A percentile compares a stretch with the other conserved stretches of the same genome.
Evolutionary conservation across 75 land plant genomes (phyloP).

Genomic region (Gnetum montanum): DNA sequence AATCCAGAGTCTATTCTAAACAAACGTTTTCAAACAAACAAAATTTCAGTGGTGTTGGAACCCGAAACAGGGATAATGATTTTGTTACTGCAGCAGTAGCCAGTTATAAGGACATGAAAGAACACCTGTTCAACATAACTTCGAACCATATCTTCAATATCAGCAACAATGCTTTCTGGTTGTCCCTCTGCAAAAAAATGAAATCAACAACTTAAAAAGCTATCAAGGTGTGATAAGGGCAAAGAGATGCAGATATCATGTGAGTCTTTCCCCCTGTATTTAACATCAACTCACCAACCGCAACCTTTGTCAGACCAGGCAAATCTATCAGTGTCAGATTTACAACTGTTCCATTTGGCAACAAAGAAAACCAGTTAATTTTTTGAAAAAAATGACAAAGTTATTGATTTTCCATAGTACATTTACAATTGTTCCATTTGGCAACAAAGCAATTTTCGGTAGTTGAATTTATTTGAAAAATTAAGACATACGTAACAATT

Average conservation of each 20-base stretch:
- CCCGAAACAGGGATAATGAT: not conserved
- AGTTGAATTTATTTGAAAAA: too few relatives aligned
- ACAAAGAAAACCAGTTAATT: not conserved
- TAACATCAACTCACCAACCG: slow-evolving; percentile 78
- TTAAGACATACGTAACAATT: too few relatives aligned
- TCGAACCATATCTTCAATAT: slow-evolving; percentile 78
- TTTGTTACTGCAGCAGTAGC: not conserved
- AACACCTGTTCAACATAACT: slow-evolving; percentile 5
- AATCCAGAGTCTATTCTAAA: too few relatives aligned
- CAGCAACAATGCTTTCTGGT: slow-evolving; percentile 65
- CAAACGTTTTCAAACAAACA: not conserved
- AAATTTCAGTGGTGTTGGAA: not conserved
- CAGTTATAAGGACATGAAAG: not conserved
- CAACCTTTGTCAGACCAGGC: slow-evolving; percentile 93
- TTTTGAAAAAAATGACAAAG: too few relatives aligned
- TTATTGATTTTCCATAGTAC: too few relatives aligned
- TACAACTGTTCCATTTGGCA: slow-evolving; percentile 85
- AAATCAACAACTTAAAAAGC: too few relatives aligned
- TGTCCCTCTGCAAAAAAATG: slow-evolving; percentile 60
- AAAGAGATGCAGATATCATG: too few relatives aligned
- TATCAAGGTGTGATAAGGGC: too few relatives aligned
- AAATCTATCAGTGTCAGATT: slow-evolving; percentile 89
- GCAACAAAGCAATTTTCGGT: too few relatives aligned
- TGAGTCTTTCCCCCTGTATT: too few relatives aligned
- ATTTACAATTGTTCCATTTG: slow-evolving; percentile 86